These are phyloP conservation scores for Solanum ahanhuiri DNA, from an alignment of 257 asterid genomes.

Conservation along the genomic window DNA sequence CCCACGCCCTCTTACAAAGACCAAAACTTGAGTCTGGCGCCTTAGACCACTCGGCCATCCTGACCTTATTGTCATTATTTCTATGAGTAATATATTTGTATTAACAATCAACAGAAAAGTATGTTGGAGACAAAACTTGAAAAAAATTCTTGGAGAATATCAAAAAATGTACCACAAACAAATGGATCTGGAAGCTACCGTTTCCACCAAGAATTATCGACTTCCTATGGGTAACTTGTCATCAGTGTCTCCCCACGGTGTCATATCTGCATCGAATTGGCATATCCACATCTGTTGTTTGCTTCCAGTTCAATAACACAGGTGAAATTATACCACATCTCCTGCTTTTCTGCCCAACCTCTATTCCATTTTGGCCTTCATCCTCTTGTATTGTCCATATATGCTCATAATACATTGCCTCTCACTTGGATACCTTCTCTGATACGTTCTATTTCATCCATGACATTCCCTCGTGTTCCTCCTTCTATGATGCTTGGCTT, in stretches of 20 bases:
- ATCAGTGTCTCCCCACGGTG: neutral
- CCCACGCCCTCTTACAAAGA: conserved; percentile 75
- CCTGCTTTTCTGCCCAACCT: neutral
- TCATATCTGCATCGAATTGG: neutral
- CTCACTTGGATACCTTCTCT: no score
- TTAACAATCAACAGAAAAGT: neutral
- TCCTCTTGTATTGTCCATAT: neutral
- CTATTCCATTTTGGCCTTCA: neutral
- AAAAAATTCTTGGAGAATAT: neutral
- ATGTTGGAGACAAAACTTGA: neutral
- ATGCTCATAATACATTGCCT: neutral
- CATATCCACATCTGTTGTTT: neutral
- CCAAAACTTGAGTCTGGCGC: conserved; percentile 97
- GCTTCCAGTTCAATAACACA: neutral
- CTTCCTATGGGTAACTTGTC: neutral
- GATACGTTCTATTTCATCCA: no score
- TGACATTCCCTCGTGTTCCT: no score
- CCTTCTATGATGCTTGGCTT: no score
- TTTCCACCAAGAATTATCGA: neutral
- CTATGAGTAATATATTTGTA: neutral
- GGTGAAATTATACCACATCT: neutral
- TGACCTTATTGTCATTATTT: conserved; percentile 16
- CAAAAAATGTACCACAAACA: no score
- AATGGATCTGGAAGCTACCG: neutral
- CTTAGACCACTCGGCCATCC: conserved; percentile 98